Evolutionary conservation across 495 filamentous ascomycete genomes (phyloP).

Genomic region (Talaromyces ruber): DNA sequence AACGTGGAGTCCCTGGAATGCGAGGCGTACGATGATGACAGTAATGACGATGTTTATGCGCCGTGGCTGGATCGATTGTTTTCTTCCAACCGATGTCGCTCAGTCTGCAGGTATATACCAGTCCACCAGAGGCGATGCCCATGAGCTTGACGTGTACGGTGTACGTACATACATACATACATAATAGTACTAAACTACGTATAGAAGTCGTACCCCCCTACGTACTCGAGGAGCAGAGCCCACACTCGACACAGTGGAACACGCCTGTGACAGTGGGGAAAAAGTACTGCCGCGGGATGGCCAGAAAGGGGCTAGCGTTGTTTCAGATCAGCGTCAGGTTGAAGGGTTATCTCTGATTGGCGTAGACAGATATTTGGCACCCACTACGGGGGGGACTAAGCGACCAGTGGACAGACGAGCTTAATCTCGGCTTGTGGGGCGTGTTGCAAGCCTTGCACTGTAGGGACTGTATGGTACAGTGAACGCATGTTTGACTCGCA

Average conservation of each 20-base stretch:
- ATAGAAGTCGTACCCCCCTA: neutral
- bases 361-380: neutral
- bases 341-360: neutral
- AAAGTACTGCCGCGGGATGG: neutral
- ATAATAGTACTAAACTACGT: too few relatives aligned
- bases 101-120: neutral
- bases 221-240: neutral
- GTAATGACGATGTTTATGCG: neutral
- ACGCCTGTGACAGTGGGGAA: neutral
- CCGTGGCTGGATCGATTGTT: neutral
- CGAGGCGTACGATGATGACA: neutral
- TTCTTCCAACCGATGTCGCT: neutral
- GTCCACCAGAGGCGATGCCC: neutral
- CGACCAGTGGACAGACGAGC: neutral
- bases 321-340: constrained; percentile 6
- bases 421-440: neutral
- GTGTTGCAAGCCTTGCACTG: too few relatives aligned
- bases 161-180: neutral
- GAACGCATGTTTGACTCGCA: neutral
- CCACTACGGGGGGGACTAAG: neutral
- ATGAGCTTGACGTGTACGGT: neutral
- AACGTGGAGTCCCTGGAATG: neutral
- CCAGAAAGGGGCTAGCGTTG: neutral
- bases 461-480: too few relatives aligned
- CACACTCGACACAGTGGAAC: too few relatives aligned